Conservation (phyloP, 192 early-diverging fungal species). For the Nowakowskiella sp. region DNA sequence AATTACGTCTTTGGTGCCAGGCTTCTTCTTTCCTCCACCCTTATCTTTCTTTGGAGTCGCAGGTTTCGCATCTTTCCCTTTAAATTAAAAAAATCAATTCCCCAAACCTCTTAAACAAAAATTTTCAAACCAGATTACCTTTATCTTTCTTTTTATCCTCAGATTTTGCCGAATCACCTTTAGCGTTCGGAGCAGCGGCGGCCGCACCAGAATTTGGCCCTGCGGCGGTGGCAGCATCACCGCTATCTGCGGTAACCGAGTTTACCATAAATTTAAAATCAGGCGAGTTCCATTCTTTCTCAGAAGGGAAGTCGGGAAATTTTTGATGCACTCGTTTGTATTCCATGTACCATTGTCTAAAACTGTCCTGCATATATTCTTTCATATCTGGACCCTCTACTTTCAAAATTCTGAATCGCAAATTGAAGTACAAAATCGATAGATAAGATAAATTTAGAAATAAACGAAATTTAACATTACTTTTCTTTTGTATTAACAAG, state of each 20-base stretch:
- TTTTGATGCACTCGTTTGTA: conserved; percentile 46
- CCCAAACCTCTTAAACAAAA: conserved; percentile 5
- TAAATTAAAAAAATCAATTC: too few species aligned
- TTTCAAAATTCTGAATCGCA: conserved; percentile 32
- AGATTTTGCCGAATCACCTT: too few species aligned
- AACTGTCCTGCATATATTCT: conserved; percentile 51
- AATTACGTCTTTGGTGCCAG: conserved; percentile 9
- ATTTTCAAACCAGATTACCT: neutral
- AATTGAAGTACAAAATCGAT: neutral
- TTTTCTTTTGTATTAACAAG: conserved; percentile 54
- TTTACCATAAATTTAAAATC: conserved; percentile 40
- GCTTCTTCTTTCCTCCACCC: conserved; percentile 19
- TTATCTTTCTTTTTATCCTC: conserved; percentile 8
- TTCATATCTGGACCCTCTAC: conserved; percentile 59
- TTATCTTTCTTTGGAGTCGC: conserved; percentile 7
- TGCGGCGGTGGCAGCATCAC: neutral
- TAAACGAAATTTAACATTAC: too few species aligned
- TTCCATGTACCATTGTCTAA: conserved; percentile 61
- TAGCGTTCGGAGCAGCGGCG: neutral
- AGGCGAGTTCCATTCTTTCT: conserved; percentile 41
- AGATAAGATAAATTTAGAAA: neutral
- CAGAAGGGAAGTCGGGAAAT: conserved; percentile 54
- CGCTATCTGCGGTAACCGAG: conserved; percentile 1
- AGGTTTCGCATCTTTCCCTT: conserved; percentile 18
- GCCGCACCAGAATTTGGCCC: neutral